These are phyloP conservation scores for Fusarium austroafricanum DNA, from an alignment of 2,329 filamentous ascomycete species.

Conservation along the genomic window DNA sequence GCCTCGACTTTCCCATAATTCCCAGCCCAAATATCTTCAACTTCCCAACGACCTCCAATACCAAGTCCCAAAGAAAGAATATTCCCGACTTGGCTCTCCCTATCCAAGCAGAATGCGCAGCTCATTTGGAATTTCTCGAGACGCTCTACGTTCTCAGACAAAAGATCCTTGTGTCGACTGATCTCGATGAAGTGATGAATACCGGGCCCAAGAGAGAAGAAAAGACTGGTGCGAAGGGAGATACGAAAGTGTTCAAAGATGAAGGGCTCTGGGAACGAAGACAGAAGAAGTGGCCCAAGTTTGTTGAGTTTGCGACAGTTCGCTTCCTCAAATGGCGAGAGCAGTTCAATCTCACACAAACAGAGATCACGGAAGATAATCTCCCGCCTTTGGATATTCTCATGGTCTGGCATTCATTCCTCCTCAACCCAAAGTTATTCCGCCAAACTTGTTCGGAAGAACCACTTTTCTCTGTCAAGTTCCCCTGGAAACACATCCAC, in stretches of 20 bases:
- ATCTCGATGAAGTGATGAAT: slow-evolving; percentile 32
- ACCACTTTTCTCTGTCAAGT: slow-evolving; percentile 24
- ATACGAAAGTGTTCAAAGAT: slow-evolving; percentile 41
- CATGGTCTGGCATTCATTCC: slow-evolving; percentile 53
- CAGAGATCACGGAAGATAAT: not conserved
- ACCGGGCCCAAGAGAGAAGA: slow-evolving; percentile 25
- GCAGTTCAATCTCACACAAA: not conserved
- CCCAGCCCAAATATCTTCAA: slow-evolving; percentile 7
- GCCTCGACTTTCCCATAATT: slow-evolving; percentile 2
- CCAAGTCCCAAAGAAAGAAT: accelerated
- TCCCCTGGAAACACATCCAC: slow-evolving; percentile 40
- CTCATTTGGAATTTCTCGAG: slow-evolving; percentile 71
- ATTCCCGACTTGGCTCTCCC: not conserved
- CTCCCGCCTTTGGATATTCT: slow-evolving; percentile 49
- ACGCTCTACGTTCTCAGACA: slow-evolving; percentile 65
- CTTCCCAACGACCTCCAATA: not conserved
- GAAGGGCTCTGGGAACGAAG: slow-evolving; percentile 28
- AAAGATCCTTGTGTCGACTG: slow-evolving; percentile 34
- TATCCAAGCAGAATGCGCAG: slow-evolving; percentile 7
- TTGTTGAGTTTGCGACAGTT: slow-evolving; percentile 43
- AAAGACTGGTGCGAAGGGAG: slow-evolving; percentile 30
- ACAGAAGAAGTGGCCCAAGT: slow-evolving; percentile 44
- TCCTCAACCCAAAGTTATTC: slow-evolving; percentile 50
- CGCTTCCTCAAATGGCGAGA: slow-evolving; percentile 45
- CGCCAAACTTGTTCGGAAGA: slow-evolving; percentile 18